Conservation (phyloP, 352 stramenopile species). For the Phytophthora palmivora region DNA sequence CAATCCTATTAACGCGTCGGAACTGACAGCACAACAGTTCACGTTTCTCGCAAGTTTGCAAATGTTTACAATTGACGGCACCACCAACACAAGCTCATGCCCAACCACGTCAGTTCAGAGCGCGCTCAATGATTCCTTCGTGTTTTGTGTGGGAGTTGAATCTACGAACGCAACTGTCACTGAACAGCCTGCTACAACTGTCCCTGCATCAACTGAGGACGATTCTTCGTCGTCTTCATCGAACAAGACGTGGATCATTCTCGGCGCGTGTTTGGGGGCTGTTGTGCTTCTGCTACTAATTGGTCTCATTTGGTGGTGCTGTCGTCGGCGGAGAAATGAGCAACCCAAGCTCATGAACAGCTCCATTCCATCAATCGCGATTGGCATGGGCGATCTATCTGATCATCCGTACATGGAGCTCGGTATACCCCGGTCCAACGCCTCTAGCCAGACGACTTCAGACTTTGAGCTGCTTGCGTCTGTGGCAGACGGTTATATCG, state of each 20-base stretch:
- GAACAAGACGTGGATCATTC: slow-evolving; percentile 53
- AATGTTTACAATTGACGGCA: slow-evolving; percentile 59
- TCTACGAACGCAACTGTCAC: slow-evolving; percentile 32
- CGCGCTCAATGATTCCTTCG: slow-evolving; percentile 63
- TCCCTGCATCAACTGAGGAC: slow-evolving; percentile 17
- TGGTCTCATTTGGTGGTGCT: slow-evolving; percentile 51
- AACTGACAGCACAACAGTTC: slow-evolving; percentile 56
- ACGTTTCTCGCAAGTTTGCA: slow-evolving; percentile 59
- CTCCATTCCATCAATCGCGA: slow-evolving; percentile 54
- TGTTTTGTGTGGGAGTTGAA: slow-evolving; percentile 51
- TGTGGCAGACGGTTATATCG: slow-evolving; percentile 72
- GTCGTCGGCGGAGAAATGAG: slow-evolving; percentile 45
- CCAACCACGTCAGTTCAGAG: slow-evolving; percentile 48
- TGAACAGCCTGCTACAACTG: slow-evolving; percentile 21
- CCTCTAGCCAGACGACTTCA: slow-evolving; percentile 74
- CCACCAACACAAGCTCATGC: slow-evolving; percentile 60
- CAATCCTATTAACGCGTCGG: slow-evolving; percentile 67
- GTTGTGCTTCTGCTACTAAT: slow-evolving; percentile 43
- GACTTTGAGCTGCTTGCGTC: slow-evolving; percentile 78
- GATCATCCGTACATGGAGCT: slow-evolving; percentile 72
- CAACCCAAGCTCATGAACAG: slow-evolving; percentile 58
- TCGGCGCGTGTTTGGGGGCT: slow-evolving; percentile 45
- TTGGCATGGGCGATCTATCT: slow-evolving; percentile 64
- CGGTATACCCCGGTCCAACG: slow-evolving; percentile 42
- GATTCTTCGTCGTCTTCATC: slow-evolving; percentile 38